Evolutionary conservation across 805 yeast genomes (phyloP).

Genomic region (Spathaspora hagerdaliae): DNA sequence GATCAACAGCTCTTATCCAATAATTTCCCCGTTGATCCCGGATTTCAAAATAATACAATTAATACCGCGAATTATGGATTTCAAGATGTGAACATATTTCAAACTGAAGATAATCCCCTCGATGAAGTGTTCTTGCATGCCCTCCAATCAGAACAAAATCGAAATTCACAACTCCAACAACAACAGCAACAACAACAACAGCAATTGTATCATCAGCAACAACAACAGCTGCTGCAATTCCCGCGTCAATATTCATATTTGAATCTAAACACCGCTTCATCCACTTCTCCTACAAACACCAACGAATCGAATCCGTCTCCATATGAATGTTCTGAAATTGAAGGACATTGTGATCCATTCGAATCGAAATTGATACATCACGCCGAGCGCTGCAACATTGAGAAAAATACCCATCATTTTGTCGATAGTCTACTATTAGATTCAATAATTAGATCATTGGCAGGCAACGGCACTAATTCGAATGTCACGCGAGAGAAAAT

Average conservation of each 20-base stretch:
- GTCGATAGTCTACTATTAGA: conserved; percentile 35
- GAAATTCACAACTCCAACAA: neutral
- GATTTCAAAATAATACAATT: neutral
- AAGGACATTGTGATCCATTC: conserved; percentile 6
- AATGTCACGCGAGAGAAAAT: neutral
- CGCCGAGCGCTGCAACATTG: conserved; percentile 17
- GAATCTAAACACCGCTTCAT: conserved; percentile 5
- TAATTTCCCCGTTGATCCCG: neutral
- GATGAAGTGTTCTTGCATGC: conserved; percentile 28
- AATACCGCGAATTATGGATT: conserved; percentile 15
- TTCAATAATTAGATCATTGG: conserved; percentile 25
- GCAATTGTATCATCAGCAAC: neutral
- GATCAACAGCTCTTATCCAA: neutral
- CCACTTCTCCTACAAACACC: conserved; percentile 33
- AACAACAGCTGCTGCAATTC: neutral
- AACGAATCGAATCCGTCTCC: conserved; percentile 15
- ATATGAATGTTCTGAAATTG: neutral
- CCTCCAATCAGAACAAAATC: conserved; percentile 4
- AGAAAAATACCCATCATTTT: conserved; percentile 31
- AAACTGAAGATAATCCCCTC: conserved; percentile 33
- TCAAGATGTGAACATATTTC: conserved; percentile 28
- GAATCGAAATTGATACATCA: conserved; percentile 15
- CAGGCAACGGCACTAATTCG: neutral
- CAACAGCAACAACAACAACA: neutral
- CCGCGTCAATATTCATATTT: neutral